phyloP scores from a whole-genome alignment of 192 early-diverging fungal genomes.

The Obelidium mucronatum region DNA sequence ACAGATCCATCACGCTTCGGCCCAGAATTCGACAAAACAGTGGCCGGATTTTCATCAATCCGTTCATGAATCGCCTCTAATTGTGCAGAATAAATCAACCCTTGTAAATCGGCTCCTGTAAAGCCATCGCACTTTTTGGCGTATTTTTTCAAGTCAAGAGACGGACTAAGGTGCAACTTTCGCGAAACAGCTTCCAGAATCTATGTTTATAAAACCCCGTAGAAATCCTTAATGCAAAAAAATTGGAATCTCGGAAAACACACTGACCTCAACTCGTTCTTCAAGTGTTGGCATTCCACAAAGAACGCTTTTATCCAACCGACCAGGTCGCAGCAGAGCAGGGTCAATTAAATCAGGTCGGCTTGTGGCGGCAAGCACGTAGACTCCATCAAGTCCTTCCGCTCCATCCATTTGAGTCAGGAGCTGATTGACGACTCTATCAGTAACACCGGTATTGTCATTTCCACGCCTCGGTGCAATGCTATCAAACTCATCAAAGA shows the following conservation, averaged over 20 bases:
- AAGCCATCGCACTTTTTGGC: conserved; percentile 76
- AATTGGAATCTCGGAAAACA: neutral
- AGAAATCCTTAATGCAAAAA: neutral
- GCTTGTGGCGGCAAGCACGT: conserved; percentile 94
- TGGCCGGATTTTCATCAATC: conserved; percentile 52
- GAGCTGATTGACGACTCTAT: conserved; percentile 98
- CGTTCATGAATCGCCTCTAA: conserved; percentile 85
- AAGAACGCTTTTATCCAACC: conserved; percentile 83
- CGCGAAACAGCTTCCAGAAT: conserved; percentile 80
- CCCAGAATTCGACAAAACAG: neutral
- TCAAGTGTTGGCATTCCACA: conserved; percentile 80
- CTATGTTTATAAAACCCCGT: conserved; percentile 45
- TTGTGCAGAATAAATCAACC: conserved; percentile 90
- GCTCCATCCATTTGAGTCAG: conserved; percentile 99
- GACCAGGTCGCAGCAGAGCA: conserved; percentile 84
- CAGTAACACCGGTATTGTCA: conserved; percentile 98
- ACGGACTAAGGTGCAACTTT: conserved; percentile 70
- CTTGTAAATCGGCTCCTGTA: conserved; percentile 95
- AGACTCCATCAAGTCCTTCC: conserved; percentile 94
- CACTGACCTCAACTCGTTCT: conserved; percentile 74
- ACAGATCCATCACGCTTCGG: neutral
- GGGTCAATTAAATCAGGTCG: conserved; percentile 88
- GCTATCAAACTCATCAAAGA: conserved; percentile 99
- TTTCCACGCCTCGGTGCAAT: conserved; percentile 96
- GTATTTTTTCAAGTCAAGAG: conserved; percentile 68